Percentiles rank a stretch among this genome's conserved stretches.
phyloP scores from a whole-genome alignment of 164 flowering plant genomes.

The Cinnamomum micranthum region DNA sequence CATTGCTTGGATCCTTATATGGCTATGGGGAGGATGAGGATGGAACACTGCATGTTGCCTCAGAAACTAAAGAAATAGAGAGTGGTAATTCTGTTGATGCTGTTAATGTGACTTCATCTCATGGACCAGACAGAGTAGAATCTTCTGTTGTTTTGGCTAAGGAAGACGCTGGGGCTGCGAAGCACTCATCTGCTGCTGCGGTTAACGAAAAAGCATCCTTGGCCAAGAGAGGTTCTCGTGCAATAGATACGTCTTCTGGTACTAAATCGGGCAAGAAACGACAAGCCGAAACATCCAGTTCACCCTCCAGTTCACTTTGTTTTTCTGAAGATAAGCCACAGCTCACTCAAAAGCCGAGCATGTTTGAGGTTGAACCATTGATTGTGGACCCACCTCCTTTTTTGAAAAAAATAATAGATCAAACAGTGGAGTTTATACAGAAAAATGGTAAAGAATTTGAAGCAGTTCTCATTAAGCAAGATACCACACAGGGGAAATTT shows the following conservation, averaged over 20 bases:
- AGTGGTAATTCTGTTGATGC: conserved; percentile 19
- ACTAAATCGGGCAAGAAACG: conserved; percentile 23
- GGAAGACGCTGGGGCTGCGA: conserved; percentile 26
- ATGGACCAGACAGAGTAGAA: conserved; percentile 20
- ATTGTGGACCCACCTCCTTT: conserved; percentile 57
- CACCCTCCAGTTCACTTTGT: conserved; percentile 9
- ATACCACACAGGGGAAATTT: conserved; percentile 62
- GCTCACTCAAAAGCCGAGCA: conserved; percentile 22
- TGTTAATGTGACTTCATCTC: conserved; percentile 16
- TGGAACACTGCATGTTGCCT: conserved; percentile 26
- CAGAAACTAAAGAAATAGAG: conserved; percentile 18
- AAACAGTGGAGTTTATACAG: conserved; percentile 70
- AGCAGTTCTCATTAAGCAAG: conserved; percentile 71
- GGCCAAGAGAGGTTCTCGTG: conserved; percentile 28
- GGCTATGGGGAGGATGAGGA: conserved; percentile 90
- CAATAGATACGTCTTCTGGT: conserved; percentile 27
- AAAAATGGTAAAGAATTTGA: conserved; percentile 86
- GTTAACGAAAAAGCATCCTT: conserved; percentile 35
- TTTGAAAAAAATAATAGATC: conserved; percentile 57
- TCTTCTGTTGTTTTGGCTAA: conserved; percentile 9
- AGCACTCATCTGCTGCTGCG: conserved; percentile 18
- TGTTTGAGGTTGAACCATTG: conserved; percentile 33
- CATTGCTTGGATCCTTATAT: conserved; percentile 85
- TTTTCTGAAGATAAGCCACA: conserved; percentile 29
- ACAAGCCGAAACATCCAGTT: conserved; percentile 20